These are phyloP conservation scores for Exophiala bonariae DNA, from an alignment of 2,329 filamentous ascomycete genomes.

Conservation along the genomic window DNA sequence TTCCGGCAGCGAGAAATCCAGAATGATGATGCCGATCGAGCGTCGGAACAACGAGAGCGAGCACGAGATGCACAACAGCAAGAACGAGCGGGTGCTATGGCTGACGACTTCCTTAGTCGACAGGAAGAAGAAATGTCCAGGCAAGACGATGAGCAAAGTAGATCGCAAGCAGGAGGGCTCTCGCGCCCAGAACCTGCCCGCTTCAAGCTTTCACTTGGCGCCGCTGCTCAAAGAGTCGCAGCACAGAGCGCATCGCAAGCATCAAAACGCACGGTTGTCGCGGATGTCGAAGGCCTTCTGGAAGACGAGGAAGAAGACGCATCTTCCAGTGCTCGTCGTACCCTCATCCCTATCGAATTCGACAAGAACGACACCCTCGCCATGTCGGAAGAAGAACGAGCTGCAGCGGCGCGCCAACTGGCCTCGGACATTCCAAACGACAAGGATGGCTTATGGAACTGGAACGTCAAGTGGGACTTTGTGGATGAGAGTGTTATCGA, in stretches of 20 bases:
- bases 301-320: slow-evolving; percentile 91
- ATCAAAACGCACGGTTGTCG: slow-evolving; percentile 71
- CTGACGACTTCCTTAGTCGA: slow-evolving; percentile 84
- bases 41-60: slow-evolving; percentile 72
- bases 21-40: slow-evolving; percentile 79
- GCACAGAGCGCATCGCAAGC: slow-evolving; percentile 46
- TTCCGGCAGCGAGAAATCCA: slow-evolving; percentile 73
- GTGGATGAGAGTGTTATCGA: slow-evolving; percentile 78
- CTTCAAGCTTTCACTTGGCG: slow-evolving; percentile 91
- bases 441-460: slow-evolving; percentile 85
- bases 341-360: slow-evolving; percentile 79
- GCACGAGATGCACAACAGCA: slow-evolving; percentile 68
- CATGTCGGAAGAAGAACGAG: slow-evolving; percentile 84
- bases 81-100: slow-evolving; percentile 79
- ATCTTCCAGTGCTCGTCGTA: slow-evolving; percentile 63
- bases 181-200: slow-evolving; percentile 61
- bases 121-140: slow-evolving; percentile 68
- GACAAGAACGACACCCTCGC: slow-evolving; percentile 67
- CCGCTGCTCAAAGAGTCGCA: slow-evolving; percentile 73
- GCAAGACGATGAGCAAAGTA: slow-evolving; percentile 27
- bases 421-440: slow-evolving; percentile 88
- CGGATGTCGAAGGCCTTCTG: slow-evolving; percentile 89
- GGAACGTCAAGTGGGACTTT: slow-evolving; percentile 89
- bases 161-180: slow-evolving; percentile 33
- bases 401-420: slow-evolving; percentile 75